Evolutionary conservation across 2,329 filamentous ascomycete species (phyloP).

Genomic region (Ophiostoma quercus): DNA sequence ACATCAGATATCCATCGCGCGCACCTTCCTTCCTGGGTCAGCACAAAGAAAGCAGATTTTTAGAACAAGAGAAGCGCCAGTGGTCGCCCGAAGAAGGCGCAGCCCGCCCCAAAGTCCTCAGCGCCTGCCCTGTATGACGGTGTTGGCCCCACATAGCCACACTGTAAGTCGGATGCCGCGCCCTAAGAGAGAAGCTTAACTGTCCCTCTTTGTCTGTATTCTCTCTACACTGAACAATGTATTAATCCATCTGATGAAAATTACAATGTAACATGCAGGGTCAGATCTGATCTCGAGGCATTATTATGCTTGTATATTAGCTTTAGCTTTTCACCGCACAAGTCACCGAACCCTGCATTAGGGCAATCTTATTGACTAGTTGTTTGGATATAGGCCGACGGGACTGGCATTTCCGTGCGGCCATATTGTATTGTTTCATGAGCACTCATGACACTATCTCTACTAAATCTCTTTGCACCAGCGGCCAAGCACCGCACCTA

Average conservation of each 20-base stretch:
- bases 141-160: not conserved
- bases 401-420: not conserved
- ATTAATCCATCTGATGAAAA: not conserved
- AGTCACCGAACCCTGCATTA: not conserved
- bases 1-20: not conserved
- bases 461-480: slow-evolving; percentile 70
- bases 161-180: not conserved
- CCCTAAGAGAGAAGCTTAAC: not conserved
- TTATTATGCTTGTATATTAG: not conserved
- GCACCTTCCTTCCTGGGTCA: not conserved
- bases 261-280: not conserved
- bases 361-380: not conserved
- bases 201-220: not conserved
- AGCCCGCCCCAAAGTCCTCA: not conserved
- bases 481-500: slow-evolving; percentile 56
- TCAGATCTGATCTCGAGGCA: not conserved
- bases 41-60: not conserved
- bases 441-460: not conserved
- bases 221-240: not conserved
- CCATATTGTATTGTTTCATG: not conserved
- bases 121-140: not conserved
- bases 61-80: not conserved
- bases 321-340: not conserved
- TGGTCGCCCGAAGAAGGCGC: slow-evolving; percentile 8
- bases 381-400: not conserved